Evolutionary conservation across 1,284 basidiomycete species (phyloP), one percentile per base, ranked within the genome.

Genomic region (Ustilago esculenta): DNA sequence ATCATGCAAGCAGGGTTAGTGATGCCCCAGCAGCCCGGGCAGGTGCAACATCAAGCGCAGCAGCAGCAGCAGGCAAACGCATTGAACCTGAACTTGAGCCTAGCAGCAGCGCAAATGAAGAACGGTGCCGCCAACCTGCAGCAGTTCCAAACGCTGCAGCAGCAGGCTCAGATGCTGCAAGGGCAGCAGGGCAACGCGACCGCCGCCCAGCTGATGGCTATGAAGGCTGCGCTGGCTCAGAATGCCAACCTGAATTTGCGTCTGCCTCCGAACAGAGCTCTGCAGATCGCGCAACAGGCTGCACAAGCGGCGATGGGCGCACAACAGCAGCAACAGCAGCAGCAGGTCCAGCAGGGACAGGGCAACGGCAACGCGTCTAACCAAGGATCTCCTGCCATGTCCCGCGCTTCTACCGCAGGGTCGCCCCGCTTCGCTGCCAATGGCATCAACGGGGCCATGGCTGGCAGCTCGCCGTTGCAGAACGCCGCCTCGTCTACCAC

Each of bases 141-240:
- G 29, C 57, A 57, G 43, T 54, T 59, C 48, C 64, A 58, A 47
- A 59, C 69, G 44, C 48, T 66, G 32, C 61, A 72, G 41, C 67
- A 63, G 41, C 63, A 66, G 51, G 63, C 51, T 47, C 66, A 69
- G 55, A 61, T 55, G 50, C 44, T 55, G 54, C 59, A 63, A 34
- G 56, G 35, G 1, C 66, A 69, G 23, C 50, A 47, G 47, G 54
- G 50, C 29, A 68, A 68, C 29, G 43, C 50, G 11, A 51, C 32
- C n/a, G 44, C 60, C 9, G 70, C 70, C n/a, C 72, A 75, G 55
- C 47, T 75, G 30, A 68, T 72, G 58, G 72, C 72, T 6, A 75
- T 75, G 68, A 75, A 75, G 56, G 68, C 72, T 15, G 72, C 69
- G 10, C 33, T 75, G 32, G 65, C 69, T 18, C 59, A 67, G 47